Evolutionary conservation across 495 filamentous ascomycete species (phyloP), one percentile per base, ranked within the genome.

Genomic region (Peziza echinospora): DNA sequence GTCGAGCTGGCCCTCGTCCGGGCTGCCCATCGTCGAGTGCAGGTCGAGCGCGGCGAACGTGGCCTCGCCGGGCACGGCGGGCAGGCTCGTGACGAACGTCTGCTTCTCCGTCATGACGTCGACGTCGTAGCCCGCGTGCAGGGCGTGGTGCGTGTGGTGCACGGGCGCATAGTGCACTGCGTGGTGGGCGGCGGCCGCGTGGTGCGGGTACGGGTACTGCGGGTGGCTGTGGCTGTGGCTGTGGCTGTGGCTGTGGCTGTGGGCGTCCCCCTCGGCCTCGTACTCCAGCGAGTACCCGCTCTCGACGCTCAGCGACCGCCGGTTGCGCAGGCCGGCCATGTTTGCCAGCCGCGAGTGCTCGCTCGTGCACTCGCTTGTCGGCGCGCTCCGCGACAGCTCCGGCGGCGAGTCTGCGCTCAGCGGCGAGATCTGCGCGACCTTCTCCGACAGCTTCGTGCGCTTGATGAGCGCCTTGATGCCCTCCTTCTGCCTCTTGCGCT

Each of bases 391-490:
- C 53, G 80, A 81, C 23, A 89, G 69, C 39, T 81, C 80, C 23
- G 82, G 82, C 44, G 82, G 82, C 41, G 80, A 78, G 47, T 69
- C 66, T 54, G 65, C 71, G 49, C 63, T 57, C 51, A 73, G 67
- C 40, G 72, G 66, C 34, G 69, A 69, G 24, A 66, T 52, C 45
- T 71, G 62, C 10, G 65, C 64, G 30, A 68, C 63, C 72, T 93
- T 89, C 65, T 96, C 87, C 30, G 79, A 73, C 49, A 86, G 69
- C 71, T 96, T 94, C 51, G 85, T 94, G 47, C 83, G 75, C 72
- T 92, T 92, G 67, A 97, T 97, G 63, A 86, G 84, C 66, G 79
- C 78, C 71, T 97, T 97, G 67, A 97, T 86, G 19, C 73, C 66
- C 60, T 94, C 89, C 70, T 97, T 97, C 59, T 93, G 83, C 21